Conservation (phyloP, 2,329 filamentous ascomycete genomes). For the Aspergillus udagawae region DNA sequence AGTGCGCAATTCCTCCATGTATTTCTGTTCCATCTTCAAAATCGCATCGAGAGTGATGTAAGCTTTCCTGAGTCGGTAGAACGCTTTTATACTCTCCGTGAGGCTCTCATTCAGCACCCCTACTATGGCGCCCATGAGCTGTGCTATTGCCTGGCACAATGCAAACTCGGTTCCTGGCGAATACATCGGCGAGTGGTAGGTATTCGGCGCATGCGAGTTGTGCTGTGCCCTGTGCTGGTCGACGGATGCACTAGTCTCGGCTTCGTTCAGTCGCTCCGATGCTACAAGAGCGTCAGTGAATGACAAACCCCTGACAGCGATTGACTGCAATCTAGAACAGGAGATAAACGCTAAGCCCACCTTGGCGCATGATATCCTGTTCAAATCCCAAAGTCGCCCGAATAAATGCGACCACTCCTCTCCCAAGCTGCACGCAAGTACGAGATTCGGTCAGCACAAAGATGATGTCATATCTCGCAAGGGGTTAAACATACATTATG, state of each 20-base stretch:
- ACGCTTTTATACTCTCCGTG: constrained; percentile 84
- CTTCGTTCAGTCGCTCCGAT: constrained; percentile 64
- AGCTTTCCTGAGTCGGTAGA: constrained; percentile 88
- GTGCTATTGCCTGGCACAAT: constrained; percentile 76
- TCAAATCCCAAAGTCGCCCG: constrained; percentile 85
- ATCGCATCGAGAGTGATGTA: constrained; percentile 79
- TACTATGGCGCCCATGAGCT: constrained; percentile 85
- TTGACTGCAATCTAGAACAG: not conserved
- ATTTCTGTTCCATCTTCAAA: constrained; percentile 67
- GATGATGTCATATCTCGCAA: constrained; percentile 7
- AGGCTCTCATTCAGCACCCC: constrained; percentile 88
- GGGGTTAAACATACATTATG: constrained; percentile 57
- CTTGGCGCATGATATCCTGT: constrained; percentile 81
- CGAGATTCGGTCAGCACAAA: constrained; percentile 6
- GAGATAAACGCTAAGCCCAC: constrained; percentile 30
- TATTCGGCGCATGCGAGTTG: constrained; percentile 49
- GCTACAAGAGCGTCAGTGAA: constrained; percentile 46
- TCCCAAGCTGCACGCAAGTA: constrained; percentile 57
- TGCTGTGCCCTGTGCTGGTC: constrained; percentile 73
- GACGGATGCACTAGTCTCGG: constrained; percentile 70
- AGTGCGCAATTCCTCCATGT: constrained; percentile 34
- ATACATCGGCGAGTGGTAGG: constrained; percentile 63
- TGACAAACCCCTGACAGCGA: not conserved
- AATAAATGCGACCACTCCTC: constrained; percentile 79
- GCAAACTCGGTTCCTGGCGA: constrained; percentile 82